Conservation (phyloP, 352 stramenopile species). For the Phytophthora meadii region DNA sequence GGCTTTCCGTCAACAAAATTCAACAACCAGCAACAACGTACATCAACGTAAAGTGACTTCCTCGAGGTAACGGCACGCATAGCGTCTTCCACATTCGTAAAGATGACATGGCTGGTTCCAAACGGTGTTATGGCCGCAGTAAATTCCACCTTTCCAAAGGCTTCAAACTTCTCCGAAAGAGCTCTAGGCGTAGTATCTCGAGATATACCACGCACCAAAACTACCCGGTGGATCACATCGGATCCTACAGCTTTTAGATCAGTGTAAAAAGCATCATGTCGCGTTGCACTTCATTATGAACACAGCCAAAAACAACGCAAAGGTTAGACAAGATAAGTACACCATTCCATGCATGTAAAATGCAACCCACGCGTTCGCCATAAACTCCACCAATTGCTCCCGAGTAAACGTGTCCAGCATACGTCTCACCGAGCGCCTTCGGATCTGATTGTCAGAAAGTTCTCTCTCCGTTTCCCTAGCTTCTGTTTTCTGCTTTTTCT, state of each 20-base stretch:
- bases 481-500: slow-evolving; percentile 6
- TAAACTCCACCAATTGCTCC: slow-evolving; percentile 71
- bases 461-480: slow-evolving; percentile 4
- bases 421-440: slow-evolving; percentile 28
- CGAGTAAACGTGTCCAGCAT: slow-evolving; percentile 65
- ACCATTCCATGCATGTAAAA: neutral
- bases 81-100: slow-evolving; percentile 67
- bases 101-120: slow-evolving; percentile 75
- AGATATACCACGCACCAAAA: slow-evolving; percentile 73
- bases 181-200: slow-evolving; percentile 61
- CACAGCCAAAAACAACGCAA: slow-evolving; percentile 6
- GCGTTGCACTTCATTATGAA: slow-evolving; percentile 48
- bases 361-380: slow-evolving; percentile 67
- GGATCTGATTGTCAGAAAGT: slow-evolving; percentile 16
- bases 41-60: slow-evolving; percentile 65
- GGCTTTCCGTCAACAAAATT: neutral
- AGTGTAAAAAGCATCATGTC: slow-evolving; percentile 64
- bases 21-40: slow-evolving; percentile 28
- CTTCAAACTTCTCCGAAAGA: slow-evolving; percentile 54
- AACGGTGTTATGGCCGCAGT: slow-evolving; percentile 65
- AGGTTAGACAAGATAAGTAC: neutral
- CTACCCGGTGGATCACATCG: slow-evolving; percentile 69
- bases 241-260: slow-evolving; percentile 67
- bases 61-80: slow-evolving; percentile 48
- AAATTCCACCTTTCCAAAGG: slow-evolving; percentile 70